Conservation (phyloP, 306 rosid genomes). For the Fragaria ananassa region DNA sequence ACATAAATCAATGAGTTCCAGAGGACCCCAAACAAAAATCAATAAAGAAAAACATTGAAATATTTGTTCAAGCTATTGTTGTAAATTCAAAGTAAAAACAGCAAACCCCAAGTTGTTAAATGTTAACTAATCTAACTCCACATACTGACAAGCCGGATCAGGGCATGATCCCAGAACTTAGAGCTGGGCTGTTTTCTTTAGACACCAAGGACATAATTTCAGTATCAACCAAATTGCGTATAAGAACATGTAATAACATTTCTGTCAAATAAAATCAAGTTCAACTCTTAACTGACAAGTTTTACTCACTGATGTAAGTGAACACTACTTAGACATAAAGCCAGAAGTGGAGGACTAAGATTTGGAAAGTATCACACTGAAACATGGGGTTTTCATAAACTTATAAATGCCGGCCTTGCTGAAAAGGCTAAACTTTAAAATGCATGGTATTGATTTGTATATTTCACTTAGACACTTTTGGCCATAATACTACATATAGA, state of each 20-base stretch:
- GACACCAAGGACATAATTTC: neutral
- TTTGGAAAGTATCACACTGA: too few species aligned
- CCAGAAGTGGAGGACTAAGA: too few species aligned
- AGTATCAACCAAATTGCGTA: neutral
- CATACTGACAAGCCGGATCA: neutral
- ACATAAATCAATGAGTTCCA: conserved; percentile 8
- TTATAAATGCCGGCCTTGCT: too few species aligned
- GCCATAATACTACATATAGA: too few species aligned
- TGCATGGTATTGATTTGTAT: too few species aligned
- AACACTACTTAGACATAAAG: neutral
- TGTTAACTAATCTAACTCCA: conserved; percentile 6
- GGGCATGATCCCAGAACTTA: neutral
- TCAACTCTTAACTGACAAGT: neutral
- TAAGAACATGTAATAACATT: neutral
- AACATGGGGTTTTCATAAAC: too few species aligned
- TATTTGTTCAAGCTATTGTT: neutral
- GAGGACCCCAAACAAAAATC: neutral
- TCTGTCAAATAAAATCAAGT: neutral
- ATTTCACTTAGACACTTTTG: too few species aligned
- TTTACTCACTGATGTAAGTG: neutral
- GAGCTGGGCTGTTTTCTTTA: neutral
- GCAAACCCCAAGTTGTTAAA: neutral
- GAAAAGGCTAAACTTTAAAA: too few species aligned
- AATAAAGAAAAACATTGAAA: neutral
- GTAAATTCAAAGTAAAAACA: neutral